Evolutionary conservation across 352 stramenopile genomes (phyloP), one percentile per base, ranked within the genome.

Genomic region (Phytophthora aleatoria): DNA sequence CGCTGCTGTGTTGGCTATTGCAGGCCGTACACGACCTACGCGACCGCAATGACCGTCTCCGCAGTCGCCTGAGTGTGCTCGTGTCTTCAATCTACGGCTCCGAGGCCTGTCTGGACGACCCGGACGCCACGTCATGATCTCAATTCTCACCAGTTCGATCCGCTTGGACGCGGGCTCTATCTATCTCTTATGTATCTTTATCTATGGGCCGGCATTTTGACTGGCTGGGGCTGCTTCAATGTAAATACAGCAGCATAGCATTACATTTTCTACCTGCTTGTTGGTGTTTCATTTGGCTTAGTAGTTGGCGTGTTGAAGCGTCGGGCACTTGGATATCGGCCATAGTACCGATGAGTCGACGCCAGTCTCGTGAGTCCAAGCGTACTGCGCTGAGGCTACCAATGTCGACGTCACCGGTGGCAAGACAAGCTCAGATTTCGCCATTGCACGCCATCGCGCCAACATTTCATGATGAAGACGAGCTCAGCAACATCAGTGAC

Each of bases 71-170:
- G 53, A 79, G 68, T 24, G 68, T 80, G 44, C 56, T 91, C 36
- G 73, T 91, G 55, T 76, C 78, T 28, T 85, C 80, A 20, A 91
- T 91, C 64, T 91, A 91, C 66, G 80, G 77, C 15, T 60, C 61
- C 27, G 69, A 77, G 45, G 59, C 61, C 9, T 62, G 57, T 33
- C 53, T 66, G 5, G 66, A 72, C 44, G 66, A 74, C 45, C 50
- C 50, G 16, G 54, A 74, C 57, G 61, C 60, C 30, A 71, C 51
- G 30, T 71, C 61, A 44, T 77, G 65, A 77, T 72, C 33, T 49
- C 38, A 49, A 50, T 35, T 15, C 20, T 20, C 20, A 20, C 20
- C 20, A 20, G 20, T 64, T 54, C 44, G 45, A 55, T 49, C 49
- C 48, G 43, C 38, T 24, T 30, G 24, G 33, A 60, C 20, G 28